These are phyloP conservation scores for Monilinia polystroma DNA, from an alignment of 2,329 filamentous ascomycete genomes.

Conservation along the genomic window DNA sequence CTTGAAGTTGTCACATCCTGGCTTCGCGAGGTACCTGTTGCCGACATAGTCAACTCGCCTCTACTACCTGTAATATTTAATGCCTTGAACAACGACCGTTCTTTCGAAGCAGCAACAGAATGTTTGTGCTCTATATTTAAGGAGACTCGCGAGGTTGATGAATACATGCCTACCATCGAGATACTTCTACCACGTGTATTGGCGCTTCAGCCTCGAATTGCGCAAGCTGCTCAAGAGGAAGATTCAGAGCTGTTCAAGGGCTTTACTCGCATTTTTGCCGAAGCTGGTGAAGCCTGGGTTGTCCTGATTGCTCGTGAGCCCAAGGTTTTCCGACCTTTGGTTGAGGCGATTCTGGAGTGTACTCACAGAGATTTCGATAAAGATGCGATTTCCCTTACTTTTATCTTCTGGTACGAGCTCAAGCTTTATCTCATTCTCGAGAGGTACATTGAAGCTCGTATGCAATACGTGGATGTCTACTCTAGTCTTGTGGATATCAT, in stretches of 20 bases:
- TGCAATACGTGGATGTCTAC: conserved; percentile 77
- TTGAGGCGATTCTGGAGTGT: conserved; percentile 90
- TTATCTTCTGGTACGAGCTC: conserved; percentile 97
- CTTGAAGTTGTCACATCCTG: conserved; percentile 96
- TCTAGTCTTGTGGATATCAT: conserved; percentile 90
- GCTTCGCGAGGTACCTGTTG: conserved; percentile 87
- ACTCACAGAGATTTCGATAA: conserved; percentile 82
- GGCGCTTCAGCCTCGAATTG: conserved; percentile 72
- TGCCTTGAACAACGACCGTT: conserved; percentile 70
- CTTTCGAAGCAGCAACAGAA: conserved; percentile 86
- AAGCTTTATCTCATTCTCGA: conserved; percentile 95
- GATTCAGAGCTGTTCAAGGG: conserved; percentile 85
- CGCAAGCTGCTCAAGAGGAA: conserved; percentile 71
- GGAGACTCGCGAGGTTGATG: conserved; percentile 92
- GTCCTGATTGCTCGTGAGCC: conserved; percentile 86
- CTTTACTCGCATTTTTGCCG: conserved; percentile 84
- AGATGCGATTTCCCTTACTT: conserved; percentile 90
- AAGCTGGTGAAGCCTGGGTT: conserved; percentile 93
- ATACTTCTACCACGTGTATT: conserved; percentile 79
- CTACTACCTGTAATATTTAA: conserved; percentile 78
- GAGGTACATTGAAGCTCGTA: conserved; percentile 77
- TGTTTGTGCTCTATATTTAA: conserved; percentile 88
- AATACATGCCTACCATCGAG: conserved; percentile 79
- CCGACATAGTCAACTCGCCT: conserved; percentile 79
- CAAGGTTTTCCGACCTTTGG: conserved; percentile 74